Evolutionary conservation across 106 monocot genomes (phyloP).

Genomic region (Apostasia shenzhenica): DNA sequence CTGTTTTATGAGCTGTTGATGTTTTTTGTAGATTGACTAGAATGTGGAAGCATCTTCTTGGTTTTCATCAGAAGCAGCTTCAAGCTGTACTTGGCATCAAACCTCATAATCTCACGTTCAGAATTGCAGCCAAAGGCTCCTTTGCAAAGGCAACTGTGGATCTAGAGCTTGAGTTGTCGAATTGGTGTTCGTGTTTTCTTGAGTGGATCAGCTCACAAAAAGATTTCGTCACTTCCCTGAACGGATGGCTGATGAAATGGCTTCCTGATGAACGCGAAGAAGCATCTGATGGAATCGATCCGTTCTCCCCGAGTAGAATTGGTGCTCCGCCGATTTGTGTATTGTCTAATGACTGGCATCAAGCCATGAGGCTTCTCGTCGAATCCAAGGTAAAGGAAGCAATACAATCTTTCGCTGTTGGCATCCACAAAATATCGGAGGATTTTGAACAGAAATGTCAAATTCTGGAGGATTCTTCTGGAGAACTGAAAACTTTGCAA

Average conservation of each 20-base stretch:
- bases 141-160: constrained; percentile 34
- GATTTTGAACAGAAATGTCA: constrained; percentile 44
- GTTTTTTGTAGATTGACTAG: constrained; percentile 40
- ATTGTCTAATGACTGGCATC: constrained; percentile 67
- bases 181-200: constrained; percentile 51
- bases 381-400: constrained; percentile 31
- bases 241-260: constrained; percentile 65
- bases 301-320: constrained; percentile 64
- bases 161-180: constrained; percentile 45
- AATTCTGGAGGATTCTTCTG: constrained; percentile 22
- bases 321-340: constrained; percentile 64
- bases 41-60: constrained; percentile 72
- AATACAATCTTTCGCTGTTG: constrained; percentile 31
- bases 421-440: constrained; percentile 34
- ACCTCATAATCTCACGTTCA: constrained; percentile 32
- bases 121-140: constrained; percentile 16
- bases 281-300: constrained; percentile 56
- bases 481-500: constrained; percentile 28
- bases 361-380: constrained; percentile 33
- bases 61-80: constrained; percentile 70
- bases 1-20: no score
- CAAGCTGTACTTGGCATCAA: constrained; percentile 36
- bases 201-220: constrained; percentile 62
- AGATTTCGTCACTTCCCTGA: constrained; percentile 49
- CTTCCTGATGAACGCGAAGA: constrained; percentile 43